phyloP scores from a whole-genome alignment of 2,329 filamentous ascomycete species.

The Lachnellula cervina region DNA sequence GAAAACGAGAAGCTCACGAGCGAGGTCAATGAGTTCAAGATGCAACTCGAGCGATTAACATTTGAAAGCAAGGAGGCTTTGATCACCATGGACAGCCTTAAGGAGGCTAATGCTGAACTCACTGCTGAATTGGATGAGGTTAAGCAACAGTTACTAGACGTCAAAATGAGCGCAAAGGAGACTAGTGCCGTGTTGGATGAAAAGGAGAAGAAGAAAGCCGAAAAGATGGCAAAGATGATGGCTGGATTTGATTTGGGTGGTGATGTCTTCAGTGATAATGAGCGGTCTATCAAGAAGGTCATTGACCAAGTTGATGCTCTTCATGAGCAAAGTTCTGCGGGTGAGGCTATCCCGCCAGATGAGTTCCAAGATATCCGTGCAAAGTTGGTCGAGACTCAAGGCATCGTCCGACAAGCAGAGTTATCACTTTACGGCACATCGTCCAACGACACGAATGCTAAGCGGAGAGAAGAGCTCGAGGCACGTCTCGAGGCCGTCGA shows the following conservation, averaged over 20 bases:
- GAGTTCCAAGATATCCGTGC: constrained; percentile 73
- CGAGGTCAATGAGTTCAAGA: constrained; percentile 88
- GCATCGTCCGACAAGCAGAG: constrained; percentile 88
- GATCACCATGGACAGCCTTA: constrained; percentile 96
- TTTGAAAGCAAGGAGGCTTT: constrained; percentile 96
- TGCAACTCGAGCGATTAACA: constrained; percentile 91
- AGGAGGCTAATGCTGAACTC: constrained; percentile 91
- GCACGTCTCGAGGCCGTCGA: constrained; percentile 69
- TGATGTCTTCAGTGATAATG: constrained; percentile 90
- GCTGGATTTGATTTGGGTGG: constrained; percentile 92
- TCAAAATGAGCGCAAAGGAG: constrained; percentile 95
- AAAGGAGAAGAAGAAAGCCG: constrained; percentile 97
- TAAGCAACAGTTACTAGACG: constrained; percentile 92
- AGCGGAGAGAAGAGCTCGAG: constrained; percentile 72
- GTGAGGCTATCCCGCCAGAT: constrained; percentile 76
- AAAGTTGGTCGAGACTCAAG: constrained; percentile 82
- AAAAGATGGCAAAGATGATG: constrained; percentile 99
- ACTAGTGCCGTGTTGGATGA: constrained; percentile 85
- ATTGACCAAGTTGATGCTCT: constrained; percentile 79
- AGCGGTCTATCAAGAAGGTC: constrained; percentile 75
- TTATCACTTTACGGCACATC: constrained; percentile 70
- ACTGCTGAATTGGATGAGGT: constrained; percentile 89
- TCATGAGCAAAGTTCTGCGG: constrained; percentile 68
- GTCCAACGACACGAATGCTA: constrained; percentile 58
- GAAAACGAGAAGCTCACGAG: constrained; percentile 83